Conservation (phyloP, 441 rosid species). For the Aquilaria agallochum region DNA sequence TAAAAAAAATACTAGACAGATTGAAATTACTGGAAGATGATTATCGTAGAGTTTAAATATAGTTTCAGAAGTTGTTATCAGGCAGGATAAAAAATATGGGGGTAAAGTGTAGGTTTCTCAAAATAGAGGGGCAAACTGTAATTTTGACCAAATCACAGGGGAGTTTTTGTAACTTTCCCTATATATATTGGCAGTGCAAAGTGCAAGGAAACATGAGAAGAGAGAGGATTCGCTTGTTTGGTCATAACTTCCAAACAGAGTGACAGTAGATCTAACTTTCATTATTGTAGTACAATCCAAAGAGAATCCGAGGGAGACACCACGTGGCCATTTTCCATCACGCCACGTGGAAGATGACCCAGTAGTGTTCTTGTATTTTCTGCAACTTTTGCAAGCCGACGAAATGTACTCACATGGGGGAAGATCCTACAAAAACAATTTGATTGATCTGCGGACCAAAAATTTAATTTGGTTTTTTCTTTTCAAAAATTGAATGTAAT, state of each 20-base stretch:
- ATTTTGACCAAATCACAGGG: too few species aligned
- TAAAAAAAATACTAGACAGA: too few species aligned
- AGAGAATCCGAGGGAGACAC: constrained; percentile 28
- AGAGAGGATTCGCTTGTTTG: neutral
- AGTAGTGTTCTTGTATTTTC: neutral
- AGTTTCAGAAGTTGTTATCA: too few species aligned
- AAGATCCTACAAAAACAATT: neutral
- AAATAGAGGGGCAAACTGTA: too few species aligned
- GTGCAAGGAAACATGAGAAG: too few species aligned
- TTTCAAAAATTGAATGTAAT: too few species aligned
- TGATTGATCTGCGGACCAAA: constrained; percentile 20
- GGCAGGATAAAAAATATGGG: too few species aligned
- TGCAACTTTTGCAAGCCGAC: constrained; percentile 18
- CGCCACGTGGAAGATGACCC: constrained; percentile 11
- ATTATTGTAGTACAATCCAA: constrained; percentile 13
- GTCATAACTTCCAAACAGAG: neutral
- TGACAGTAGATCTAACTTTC: constrained; percentile 1
- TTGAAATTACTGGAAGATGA: too few species aligned
- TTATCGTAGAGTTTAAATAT: too few species aligned
- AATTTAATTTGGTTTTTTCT: too few species aligned
- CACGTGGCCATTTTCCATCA: constrained; percentile 13
- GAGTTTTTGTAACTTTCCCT: too few species aligned
- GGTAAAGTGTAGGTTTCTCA: too few species aligned
- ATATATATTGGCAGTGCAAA: neutral
- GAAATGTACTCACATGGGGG: constrained; percentile 27